Base-by-base conservation (phyloP, 2,329 filamentous ascomycete species). In the Knufia petricola region DNA sequence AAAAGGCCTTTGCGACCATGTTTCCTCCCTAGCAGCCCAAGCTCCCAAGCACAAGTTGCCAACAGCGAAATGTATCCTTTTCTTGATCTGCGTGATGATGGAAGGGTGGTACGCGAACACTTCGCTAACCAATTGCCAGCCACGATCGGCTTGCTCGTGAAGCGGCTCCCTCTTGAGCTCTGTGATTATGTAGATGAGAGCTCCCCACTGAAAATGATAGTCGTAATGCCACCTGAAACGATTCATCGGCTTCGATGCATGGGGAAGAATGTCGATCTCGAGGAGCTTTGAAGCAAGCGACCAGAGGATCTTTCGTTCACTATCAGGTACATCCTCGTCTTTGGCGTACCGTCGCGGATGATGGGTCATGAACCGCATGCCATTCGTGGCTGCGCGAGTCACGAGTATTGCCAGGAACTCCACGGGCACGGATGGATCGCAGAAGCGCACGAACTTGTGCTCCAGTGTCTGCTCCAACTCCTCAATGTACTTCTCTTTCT, bases 381-480 rank as follows among this genome's bases (percentile, higher is more conserved):
- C 66, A 45, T 61, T 64, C 31, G 72, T 61, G 3, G 70, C 66
- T 3, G 67, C 64, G 47, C 69, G 64, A 1, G 63, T 68, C 54
- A 76, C 66, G 15, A 69, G 63, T 8, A 65, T 61, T 10, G 68
- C 66, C 42, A 75, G 63, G 50, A 70, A 66, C 51, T 73, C 70
- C 41, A 70, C 39, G 0, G 76, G 71, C 36, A 77, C 64, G 12
- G 54, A 66, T 56, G 72, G 69, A 48, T 76, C 64, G 42, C 73
- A 73, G 50, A 79, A 69, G 37, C 66, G 65, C 23, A 80, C 63
- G 55, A 78, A 79, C 48, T 72, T 73, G 30, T 71, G 63, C 55
- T 81, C 75, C 6, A 81, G 65, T 4, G 69, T 70, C 24, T 70
- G 67, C 51, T 76, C 76, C 20, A 78, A 61, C n/a, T 55, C 54